Base-by-base conservation (phyloP, 164 flowering plant genomes). In the Umbellularia californica region DNA sequence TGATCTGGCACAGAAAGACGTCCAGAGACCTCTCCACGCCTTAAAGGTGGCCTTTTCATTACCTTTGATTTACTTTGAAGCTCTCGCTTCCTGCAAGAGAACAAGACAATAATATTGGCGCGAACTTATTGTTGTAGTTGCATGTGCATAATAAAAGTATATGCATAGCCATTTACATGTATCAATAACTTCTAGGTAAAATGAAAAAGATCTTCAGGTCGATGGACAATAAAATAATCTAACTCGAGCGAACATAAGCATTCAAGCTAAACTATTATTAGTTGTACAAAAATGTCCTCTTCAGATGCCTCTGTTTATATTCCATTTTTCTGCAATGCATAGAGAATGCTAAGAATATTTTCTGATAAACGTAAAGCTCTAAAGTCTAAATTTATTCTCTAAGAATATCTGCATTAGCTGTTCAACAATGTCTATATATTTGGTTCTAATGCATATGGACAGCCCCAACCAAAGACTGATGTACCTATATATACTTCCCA, bases 11-110 rank as follows among this genome's bases (percentile, higher is more conserved):
- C 97, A 33, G 87, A 84, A 28, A 88, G 91, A 23, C 80, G 78
- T 5, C 83, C 88, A 2, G 99, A 93, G 30, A 96, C 97, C 79
- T 79, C 91, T 72, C 95, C 95, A 68, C 89, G 94, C 84, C 87
- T 86, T 72, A 96, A 81, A 65, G 93, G 97, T 23, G 85, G 86
- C 65, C 84, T 78, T 80, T 81, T 88, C 75, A 35, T 87, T 25
- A 78, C 63, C 62, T 85, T 83, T 20, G 30, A 64, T 5, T 67
- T 68, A n/a, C 67, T 75, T 77, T 78, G 81, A 73, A 81, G 87
- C 71, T 95, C 92, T 5, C 91, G 87, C 73, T 89, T 78, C 79
- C 98, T 93, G 66, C 64, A 82, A 79, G 35, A 51, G 24, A 22
- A 2, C 7, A 30, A n/a, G 19, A 50, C n/a, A 72, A 33, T 55